Evolutionary conservation across 805 yeast species (phyloP).

Genomic region (Debaryomyces tyrocola): DNA sequence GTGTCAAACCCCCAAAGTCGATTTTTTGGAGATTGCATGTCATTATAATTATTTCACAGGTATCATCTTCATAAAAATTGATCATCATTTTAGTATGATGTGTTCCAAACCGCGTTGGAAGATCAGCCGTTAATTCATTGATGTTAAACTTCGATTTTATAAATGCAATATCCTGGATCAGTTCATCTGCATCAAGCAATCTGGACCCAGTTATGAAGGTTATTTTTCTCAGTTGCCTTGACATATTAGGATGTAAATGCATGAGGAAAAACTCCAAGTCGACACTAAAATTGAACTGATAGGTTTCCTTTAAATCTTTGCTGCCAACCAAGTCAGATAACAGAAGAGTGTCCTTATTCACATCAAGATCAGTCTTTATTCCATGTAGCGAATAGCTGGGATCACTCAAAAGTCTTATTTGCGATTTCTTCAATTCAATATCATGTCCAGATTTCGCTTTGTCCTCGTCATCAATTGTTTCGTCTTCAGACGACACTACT

Average conservation of each 20-base stretch:
- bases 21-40: conserved; percentile 57
- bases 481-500: neutral
- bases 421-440: conserved; percentile 10
- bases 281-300: conserved; percentile 50
- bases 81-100: conserved; percentile 74
- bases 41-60: conserved; percentile 54
- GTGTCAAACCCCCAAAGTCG: conserved; percentile 61
- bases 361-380: conserved; percentile 6
- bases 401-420: conserved; percentile 24
- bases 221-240: conserved; percentile 14
- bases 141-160: conserved; percentile 21
- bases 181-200: conserved; percentile 9
- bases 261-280: conserved; percentile 41
- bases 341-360: conserved; percentile 27
- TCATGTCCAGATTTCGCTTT: neutral
- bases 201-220: conserved; percentile 32
- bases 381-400: conserved; percentile 19
- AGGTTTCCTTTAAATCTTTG: conserved; percentile 31
- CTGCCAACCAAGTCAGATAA: conserved; percentile 31
- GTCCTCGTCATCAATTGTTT: neutral
- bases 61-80: conserved; percentile 48
- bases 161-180: conserved; percentile 9
- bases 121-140: conserved; percentile 30
- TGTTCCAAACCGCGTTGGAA: conserved; percentile 35
- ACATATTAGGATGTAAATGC: conserved; percentile 26